Percentiles rank a stretch among this genome's conserved stretches.
Evolutionary conservation across 1,139 yeast genomes (phyloP).

Genomic region (Lodderomyces orthopsilosis): DNA sequence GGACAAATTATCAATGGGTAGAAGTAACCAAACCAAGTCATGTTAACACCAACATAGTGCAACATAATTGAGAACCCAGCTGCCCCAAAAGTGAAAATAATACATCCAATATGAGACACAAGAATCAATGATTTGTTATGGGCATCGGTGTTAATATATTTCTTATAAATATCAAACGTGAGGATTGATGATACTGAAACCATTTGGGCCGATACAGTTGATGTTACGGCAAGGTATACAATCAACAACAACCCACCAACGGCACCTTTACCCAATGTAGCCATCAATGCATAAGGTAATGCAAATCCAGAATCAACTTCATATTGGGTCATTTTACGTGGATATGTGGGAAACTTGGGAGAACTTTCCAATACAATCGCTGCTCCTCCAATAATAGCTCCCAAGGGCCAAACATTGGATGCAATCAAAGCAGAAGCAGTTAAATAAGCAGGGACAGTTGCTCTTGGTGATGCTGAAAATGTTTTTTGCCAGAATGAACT

Average conservation of each 20-base stretch:
- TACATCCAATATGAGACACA: conserved; percentile 28
- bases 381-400: conserved; percentile 28
- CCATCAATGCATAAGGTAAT: conserved; percentile 26
- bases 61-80: conserved; percentile 31
- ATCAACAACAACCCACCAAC: conserved; percentile 28
- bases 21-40: conserved; percentile 38
- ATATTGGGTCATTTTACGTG: conserved; percentile 23
- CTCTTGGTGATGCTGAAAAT: conserved; percentile 31
- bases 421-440: conserved; percentile 32
- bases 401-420: conserved; percentile 33
- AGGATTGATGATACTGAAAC: conserved; percentile 30
- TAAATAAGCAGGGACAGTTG: conserved; percentile 38
- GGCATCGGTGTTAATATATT: conserved; percentile 26
- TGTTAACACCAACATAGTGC: conserved; percentile 29
- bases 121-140: conserved; percentile 25
- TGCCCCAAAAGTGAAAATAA: conserved; percentile 27
- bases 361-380: conserved; percentile 24
- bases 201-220: conserved; percentile 32
- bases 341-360: conserved; percentile 29
- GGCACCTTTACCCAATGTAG: conserved; percentile 27
- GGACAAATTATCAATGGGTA: conserved; percentile 35
- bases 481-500: conserved; percentile 35
- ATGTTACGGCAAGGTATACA: conserved; percentile 31
- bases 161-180: conserved; percentile 31
- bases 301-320: conserved; percentile 30